Conservation (phyloP, 805 yeast species). For the Candida maris region DNA sequence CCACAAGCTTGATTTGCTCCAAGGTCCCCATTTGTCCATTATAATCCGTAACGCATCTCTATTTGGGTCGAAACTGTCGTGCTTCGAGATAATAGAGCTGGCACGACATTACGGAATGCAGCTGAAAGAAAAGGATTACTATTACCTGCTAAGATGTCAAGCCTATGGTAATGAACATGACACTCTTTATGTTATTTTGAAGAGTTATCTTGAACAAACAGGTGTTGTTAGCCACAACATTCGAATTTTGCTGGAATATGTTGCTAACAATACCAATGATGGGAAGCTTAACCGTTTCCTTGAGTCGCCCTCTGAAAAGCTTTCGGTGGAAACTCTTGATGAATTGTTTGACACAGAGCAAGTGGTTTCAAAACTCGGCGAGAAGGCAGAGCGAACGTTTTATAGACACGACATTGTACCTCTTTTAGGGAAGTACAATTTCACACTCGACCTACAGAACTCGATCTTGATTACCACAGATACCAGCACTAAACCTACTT, state of each 20-base stretch:
- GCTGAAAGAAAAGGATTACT: conserved; percentile 14
- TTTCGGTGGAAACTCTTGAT: conserved; percentile 4
- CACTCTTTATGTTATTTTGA: conserved; percentile 18
- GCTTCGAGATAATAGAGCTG: conserved; percentile 10
- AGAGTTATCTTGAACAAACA: conserved; percentile 8
- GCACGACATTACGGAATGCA: conserved; percentile 7
- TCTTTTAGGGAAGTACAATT: conserved; percentile 13
- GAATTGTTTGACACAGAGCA: conserved; percentile 11
- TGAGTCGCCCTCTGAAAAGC: neutral
- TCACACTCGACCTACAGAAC: conserved; percentile 8
- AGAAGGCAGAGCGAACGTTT: conserved; percentile 13
- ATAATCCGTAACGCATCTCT: conserved; percentile 16
- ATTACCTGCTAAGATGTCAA: conserved; percentile 18
- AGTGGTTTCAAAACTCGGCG: conserved; percentile 9
- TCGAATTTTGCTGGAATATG: conserved; percentile 4
- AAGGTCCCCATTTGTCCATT: conserved; percentile 12
- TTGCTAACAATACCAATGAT: conserved; percentile 14
- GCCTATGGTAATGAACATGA: conserved; percentile 25
- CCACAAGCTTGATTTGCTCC: conserved; percentile 5
- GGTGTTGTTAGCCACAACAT: conserved; percentile 5
- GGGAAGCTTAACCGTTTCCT: conserved; percentile 9
- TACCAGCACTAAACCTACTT: no score
- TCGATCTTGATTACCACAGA: neutral
- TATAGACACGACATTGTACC: conserved; percentile 5
- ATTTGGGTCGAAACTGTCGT: conserved; percentile 19